These are phyloP conservation scores for Penicillium aurantiogriseum DNA, from an alignment of 2,329 filamentous ascomycete genomes.

Conservation along the genomic window DNA sequence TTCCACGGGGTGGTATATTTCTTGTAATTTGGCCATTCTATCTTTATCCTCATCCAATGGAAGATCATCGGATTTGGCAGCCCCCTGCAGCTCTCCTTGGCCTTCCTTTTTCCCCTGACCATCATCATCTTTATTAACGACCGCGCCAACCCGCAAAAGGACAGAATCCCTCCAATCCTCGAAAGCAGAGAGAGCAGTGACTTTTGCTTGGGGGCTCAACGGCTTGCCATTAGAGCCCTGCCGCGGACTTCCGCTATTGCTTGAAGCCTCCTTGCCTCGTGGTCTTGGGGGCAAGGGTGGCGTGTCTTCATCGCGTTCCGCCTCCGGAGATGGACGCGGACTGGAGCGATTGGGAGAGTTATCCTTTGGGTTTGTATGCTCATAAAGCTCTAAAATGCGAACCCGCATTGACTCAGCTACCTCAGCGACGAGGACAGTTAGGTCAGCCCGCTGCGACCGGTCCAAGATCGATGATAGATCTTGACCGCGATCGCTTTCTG, in stretches of 20 bases:
- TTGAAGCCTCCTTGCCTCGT: background rate
- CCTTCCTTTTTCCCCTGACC: conserved; percentile 31
- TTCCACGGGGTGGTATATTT: conserved; percentile 58
- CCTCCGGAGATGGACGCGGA: conserved; percentile 1
- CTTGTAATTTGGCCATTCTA: conserved; percentile 29
- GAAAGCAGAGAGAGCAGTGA: conserved; percentile 68
- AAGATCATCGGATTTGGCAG: conserved; percentile 21
- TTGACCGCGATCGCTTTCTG: conserved; percentile 31
- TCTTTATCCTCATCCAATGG: conserved; percentile 26
- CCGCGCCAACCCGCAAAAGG: conserved; percentile 67
- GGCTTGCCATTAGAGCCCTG: conserved; percentile 13
- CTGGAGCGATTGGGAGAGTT: background rate
- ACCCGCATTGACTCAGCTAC: conserved; percentile 44
- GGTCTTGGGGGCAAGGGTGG: conserved; percentile 16
- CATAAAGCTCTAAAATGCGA: conserved; percentile 39
- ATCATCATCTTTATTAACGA: conserved; percentile 57
- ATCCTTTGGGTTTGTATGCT: conserved; percentile 20
- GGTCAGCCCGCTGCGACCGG: conserved; percentile 42
- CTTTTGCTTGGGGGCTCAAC: conserved; percentile 50
- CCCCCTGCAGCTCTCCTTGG: conserved; percentile 25
- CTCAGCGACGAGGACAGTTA: conserved; percentile 43
- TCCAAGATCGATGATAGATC: conserved; percentile 45
- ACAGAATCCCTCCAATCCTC: conserved; percentile 76
- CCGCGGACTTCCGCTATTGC: conserved; percentile 4
- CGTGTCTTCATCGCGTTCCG: conserved; percentile 9